Evolutionary conservation across 2,329 filamentous ascomycete genomes (phyloP).

Genomic region (Apiospora saccharicola): DNA sequence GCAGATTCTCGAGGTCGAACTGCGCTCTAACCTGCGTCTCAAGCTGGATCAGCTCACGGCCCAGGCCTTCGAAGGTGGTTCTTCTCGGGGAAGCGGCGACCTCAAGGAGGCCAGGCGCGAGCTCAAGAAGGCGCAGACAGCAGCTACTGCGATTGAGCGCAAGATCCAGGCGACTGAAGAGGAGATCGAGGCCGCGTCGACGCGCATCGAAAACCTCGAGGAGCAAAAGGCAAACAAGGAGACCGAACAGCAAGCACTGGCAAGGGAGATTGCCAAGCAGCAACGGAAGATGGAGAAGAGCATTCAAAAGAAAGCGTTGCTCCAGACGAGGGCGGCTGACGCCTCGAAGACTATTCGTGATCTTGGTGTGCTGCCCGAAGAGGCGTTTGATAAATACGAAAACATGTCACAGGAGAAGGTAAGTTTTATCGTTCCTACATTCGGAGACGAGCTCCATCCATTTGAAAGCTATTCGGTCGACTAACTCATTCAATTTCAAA

Average conservation of each 20-base stretch:
- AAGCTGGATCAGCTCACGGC: slow-evolving; percentile 86
- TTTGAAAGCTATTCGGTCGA: slow-evolving; percentile 9
- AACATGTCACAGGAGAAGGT: slow-evolving; percentile 81
- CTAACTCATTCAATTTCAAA: not conserved
- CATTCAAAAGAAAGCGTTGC: slow-evolving; percentile 83
- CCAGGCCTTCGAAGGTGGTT: slow-evolving; percentile 72
- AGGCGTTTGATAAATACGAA: slow-evolving; percentile 91
- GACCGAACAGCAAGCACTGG: slow-evolving; percentile 76
- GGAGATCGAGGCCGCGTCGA: slow-evolving; percentile 66
- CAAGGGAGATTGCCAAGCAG: slow-evolving; percentile 80
- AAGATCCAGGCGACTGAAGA: slow-evolving; percentile 79
- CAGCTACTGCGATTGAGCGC: slow-evolving; percentile 69
- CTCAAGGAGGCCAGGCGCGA: slow-evolving; percentile 83
- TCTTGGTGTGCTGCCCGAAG: slow-evolving; percentile 90
- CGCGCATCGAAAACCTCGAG: slow-evolving; percentile 45
- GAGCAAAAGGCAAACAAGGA: slow-evolving; percentile 68
- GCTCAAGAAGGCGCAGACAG: slow-evolving; percentile 77
- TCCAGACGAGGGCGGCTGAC: slow-evolving; percentile 79
- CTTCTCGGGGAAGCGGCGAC: slow-evolving; percentile 68
- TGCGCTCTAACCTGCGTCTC: slow-evolving; percentile 88
- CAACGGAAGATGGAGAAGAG: slow-evolving; percentile 93
- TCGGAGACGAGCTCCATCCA: slow-evolving; percentile 61
- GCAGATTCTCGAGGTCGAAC: slow-evolving; percentile 82
- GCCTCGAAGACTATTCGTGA: slow-evolving; percentile 90
- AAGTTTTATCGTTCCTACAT: slow-evolving; percentile 41